phyloP scores from a whole-genome alignment of 768 basidiomycete genomes.

The Holtermanniella nyarrowii region DNA sequence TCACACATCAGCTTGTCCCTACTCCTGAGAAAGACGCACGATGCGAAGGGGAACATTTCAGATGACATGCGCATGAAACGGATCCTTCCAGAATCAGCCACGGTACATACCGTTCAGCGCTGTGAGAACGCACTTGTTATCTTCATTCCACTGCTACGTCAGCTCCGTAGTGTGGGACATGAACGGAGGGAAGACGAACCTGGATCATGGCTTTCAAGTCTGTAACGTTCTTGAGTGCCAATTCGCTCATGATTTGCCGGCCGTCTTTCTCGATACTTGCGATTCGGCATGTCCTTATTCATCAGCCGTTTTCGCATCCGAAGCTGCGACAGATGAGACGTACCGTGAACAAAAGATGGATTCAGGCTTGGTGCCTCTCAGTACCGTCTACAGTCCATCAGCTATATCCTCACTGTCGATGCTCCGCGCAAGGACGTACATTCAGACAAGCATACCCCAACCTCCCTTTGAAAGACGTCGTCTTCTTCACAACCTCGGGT shows the following conservation, averaged over 20 bases:
- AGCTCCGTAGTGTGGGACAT: conserved; percentile 9
- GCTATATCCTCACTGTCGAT: conserved; percentile 13
- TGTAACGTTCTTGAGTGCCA: conserved; percentile 63
- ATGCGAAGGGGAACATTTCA: conserved; percentile 84
- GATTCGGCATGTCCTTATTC: conserved; percentile 48
- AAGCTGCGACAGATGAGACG: neutral
- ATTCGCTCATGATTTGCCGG: conserved; percentile 66
- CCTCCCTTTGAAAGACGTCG: conserved; percentile 57
- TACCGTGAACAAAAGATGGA: conserved; percentile 58
- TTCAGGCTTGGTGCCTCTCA: conserved; percentile 59
- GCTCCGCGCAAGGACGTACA: conserved; percentile 11
- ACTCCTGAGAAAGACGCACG: conserved; percentile 1
- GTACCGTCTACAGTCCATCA: conserved; percentile 49
- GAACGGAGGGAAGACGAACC: conserved; percentile 18
- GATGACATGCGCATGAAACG: conserved; percentile 82
- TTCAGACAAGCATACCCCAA: conserved; percentile 44
- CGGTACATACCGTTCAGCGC: neutral
- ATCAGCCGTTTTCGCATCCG: neutral
- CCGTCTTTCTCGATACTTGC: conserved; percentile 71
- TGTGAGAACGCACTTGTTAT: conserved; percentile 49
- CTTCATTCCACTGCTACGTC: conserved; percentile 63
- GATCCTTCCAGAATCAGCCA: conserved; percentile 45
- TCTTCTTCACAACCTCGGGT: conserved; percentile 57
- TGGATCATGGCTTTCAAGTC: conserved; percentile 66
- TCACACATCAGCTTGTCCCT: neutral